Evolutionary conservation across 208 protist species (phyloP), one percentile per base, ranked within the genome.

Genomic region (Wallacemonas sp.): DNA sequence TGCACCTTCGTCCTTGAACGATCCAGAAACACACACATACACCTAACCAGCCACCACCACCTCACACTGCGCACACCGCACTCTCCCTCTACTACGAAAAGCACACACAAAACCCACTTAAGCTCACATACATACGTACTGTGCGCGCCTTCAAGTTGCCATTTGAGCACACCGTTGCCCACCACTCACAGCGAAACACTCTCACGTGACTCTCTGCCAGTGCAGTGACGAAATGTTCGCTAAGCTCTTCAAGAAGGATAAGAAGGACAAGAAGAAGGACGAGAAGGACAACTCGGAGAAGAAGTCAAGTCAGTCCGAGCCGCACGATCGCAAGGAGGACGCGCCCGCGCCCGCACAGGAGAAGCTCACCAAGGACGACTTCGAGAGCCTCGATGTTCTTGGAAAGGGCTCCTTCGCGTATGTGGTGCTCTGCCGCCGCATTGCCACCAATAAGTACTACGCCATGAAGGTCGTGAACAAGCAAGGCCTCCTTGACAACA

Each of bases 321-420:
- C 21, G 10, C 71, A 70, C 48, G 42, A 78, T 0, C 68, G 71
- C 19, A 74, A 42, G 33, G 45, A 68, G 17, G 54, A 73, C 26
- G 60, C 63, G 9, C 32, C 69, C 42, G 71, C 68, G 44, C 8
- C 46, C 13, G 39, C 69, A 24, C 77, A 78, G 71, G 92, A 94
- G 63, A 91, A 93, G 65, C 38, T 97, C n/a, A 91, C 79, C 27
- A 93, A 91, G 64, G 89, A 97, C 32, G 92, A 98, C 75, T 98
- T 98, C 80, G 90, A 96, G 45, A 91, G 73, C 21, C 68, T 98
- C 19, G 86, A 91, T 59, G 72, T 98, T 12, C 82, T 98, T 1
- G 97, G 97, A 13, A 93, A 95, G 68, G 97, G 97, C 22, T 97
- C 97, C 67, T 98, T 98, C 61, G 96, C 94, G 1, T 95, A 97